phyloP scores from a whole-genome alignment of 441 rosid genomes.

The Eutrema salsugineum region DNA sequence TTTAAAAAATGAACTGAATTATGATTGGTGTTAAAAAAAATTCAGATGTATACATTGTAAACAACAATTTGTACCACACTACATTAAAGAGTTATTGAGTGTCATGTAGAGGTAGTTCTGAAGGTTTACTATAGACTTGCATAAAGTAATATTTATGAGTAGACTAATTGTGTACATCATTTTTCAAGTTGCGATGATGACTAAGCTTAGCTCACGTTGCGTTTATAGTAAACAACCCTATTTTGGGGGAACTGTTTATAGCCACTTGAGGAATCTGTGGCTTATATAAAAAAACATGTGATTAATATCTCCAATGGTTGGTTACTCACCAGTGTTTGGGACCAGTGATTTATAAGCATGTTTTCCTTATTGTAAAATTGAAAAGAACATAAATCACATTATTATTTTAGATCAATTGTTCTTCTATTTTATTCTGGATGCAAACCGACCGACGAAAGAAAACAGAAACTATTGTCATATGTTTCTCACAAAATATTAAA shows the following conservation, averaged over 20 bases:
- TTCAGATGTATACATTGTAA: neutral
- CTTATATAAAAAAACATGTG: neutral
- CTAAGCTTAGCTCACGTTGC: neutral
- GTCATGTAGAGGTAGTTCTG: neutral
- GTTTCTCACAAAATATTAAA: too few relatives aligned
- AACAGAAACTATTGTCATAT: too few relatives aligned
- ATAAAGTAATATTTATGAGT: neutral
- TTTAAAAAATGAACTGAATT: neutral
- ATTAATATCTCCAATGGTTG: constrained; percentile 1
- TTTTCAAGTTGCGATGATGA: neutral
- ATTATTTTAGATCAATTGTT: neutral
- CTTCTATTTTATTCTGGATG: neutral
- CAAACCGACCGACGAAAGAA: neutral
- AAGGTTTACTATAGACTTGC: neutral
- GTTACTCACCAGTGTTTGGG: neutral
- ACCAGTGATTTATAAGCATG: neutral
- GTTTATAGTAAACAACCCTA: neutral
- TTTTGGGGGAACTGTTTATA: neutral
- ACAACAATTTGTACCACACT: neutral
- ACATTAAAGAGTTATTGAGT: neutral
- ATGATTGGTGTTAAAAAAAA: neutral
- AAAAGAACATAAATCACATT: neutral
- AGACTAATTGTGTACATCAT: neutral
- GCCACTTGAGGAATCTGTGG: constrained; percentile 3
- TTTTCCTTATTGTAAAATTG: neutral